phyloP scores from a whole-genome alignment of 2,329 filamentous ascomycete genomes.

The Clonostachys chloroleuca region DNA sequence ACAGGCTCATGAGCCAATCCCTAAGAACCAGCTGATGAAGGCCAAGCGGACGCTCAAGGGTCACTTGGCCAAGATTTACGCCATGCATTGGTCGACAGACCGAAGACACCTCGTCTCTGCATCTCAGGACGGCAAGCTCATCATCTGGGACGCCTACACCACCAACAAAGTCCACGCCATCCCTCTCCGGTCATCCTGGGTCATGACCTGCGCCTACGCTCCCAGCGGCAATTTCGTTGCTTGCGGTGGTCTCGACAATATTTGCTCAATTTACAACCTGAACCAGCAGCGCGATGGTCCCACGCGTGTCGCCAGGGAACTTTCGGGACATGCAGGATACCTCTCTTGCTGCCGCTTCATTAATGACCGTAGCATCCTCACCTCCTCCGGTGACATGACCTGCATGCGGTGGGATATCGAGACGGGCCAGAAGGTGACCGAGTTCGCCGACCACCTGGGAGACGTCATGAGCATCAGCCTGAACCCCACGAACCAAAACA shows the following conservation, averaged over 20 bases:
- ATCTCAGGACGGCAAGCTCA: constrained; percentile 98
- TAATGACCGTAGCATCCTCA: constrained; percentile 96
- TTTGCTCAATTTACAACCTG: constrained; percentile 99
- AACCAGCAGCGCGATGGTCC: constrained; percentile 94
- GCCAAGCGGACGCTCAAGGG: constrained; percentile 95
- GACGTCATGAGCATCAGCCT: constrained; percentile 99
- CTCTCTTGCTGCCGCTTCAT: constrained; percentile 98
- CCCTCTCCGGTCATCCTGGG: constrained; percentile 94
- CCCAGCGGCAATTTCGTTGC: constrained; percentile 98
- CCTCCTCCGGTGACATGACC: constrained; percentile 98
- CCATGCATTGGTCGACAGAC: constrained; percentile 99
- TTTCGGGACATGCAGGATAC: constrained; percentile 96
- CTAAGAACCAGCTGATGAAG: constrained; percentile 91
- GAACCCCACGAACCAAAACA: constrained; percentile 98
- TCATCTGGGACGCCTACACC: constrained; percentile 99
- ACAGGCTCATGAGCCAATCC: constrained; percentile 87
- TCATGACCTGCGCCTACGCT: constrained; percentile 99
- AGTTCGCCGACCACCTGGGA: constrained; percentile 96
- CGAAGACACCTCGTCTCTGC: constrained; percentile 94
- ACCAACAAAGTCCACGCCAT: constrained; percentile 99
- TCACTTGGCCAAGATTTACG: constrained; percentile 98
- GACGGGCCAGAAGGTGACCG: constrained; percentile 92
- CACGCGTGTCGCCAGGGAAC: constrained; percentile 88
- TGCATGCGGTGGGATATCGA: constrained; percentile 99
- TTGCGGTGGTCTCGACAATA: constrained; percentile 97